Percentiles rank a stretch among this genome's conserved stretches.
Evolutionary conservation across 345 rosid species (phyloP).

Genomic region (Arabis alpina): DNA sequence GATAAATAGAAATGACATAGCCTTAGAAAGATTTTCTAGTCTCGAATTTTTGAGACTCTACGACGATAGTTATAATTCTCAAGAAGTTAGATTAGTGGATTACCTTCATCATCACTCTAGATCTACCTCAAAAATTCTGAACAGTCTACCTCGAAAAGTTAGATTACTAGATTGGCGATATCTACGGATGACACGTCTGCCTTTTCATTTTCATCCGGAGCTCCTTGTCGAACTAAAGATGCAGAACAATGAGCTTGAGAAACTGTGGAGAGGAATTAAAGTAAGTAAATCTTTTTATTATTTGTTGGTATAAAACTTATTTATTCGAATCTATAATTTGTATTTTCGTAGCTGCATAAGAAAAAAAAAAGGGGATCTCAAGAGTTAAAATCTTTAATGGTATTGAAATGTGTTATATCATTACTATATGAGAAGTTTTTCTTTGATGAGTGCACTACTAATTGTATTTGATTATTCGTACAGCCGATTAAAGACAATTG

Average conservation of each 20-base stretch:
- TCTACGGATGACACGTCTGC: slow-evolving; percentile 30
- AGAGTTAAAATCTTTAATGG: no score
- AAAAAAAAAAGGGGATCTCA: no score
- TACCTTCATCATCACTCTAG: no score
- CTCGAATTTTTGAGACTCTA: slow-evolving; percentile 28
- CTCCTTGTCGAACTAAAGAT: slow-evolving; percentile 28
- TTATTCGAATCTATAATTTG: no score
- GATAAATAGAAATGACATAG: not conserved
- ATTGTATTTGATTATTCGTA: not conserved
- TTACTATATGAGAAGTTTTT: no score
- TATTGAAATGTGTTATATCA: no score
- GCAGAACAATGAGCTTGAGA: not conserved
- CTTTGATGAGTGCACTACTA: no score
- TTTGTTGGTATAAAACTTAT: no score
- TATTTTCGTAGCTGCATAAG: no score
- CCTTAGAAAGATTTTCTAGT: slow-evolving; percentile 26
- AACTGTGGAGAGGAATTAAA: slow-evolving; percentile 33
- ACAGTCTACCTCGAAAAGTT: slow-evolving; percentile 5
- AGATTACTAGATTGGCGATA: slow-evolving; percentile 24
- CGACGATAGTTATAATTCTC: no score
- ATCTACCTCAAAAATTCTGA: not conserved
- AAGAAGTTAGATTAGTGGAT: no score
- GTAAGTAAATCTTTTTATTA: slow-evolving; percentile 2
- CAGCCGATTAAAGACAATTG: slow-evolving; percentile 20
- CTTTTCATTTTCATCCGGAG: slow-evolving; percentile 22